These are phyloP conservation scores for Nicotiana sylvestris DNA, from an alignment of 257 asterid species.

Conservation along the genomic window DNA sequence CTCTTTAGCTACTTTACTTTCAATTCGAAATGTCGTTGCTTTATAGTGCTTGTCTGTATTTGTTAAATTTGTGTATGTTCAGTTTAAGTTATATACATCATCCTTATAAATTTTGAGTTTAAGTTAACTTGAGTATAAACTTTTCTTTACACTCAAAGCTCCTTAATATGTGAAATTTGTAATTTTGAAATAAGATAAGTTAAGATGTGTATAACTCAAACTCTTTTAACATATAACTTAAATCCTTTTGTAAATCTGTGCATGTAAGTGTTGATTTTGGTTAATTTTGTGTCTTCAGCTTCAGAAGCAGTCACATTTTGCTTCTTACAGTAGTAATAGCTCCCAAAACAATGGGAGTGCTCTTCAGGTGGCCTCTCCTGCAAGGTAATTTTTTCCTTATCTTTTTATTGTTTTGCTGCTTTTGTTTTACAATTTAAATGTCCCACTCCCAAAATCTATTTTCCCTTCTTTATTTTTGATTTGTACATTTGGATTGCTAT, in stretches of 20 bases:
- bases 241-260: neutral
- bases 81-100: too few species aligned
- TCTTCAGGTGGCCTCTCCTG: conserved; percentile 48
- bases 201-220: too few species aligned
- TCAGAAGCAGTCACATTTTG: conserved; percentile 25
- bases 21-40: neutral
- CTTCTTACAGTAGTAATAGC: conserved; percentile 27
- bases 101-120: too few species aligned
- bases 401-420: neutral
- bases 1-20: neutral
- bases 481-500: neutral
- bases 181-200: too few species aligned
- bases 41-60: neutral
- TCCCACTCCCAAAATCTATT: neutral
- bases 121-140: too few species aligned
- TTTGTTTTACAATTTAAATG: neutral
- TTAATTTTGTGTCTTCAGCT: conserved; percentile 8
- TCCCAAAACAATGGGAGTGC: conserved; percentile 17
- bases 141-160: too few species aligned
- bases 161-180: too few species aligned
- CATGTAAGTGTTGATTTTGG: neutral
- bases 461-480: neutral
- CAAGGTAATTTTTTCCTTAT: conserved; percentile 29
- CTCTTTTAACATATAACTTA: too few species aligned
- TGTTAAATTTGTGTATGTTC: too few species aligned